These are phyloP conservation scores for Amylostereum chailletii DNA, from an alignment of 1,284 basidiomycete genomes.

Conservation along the genomic window DNA sequence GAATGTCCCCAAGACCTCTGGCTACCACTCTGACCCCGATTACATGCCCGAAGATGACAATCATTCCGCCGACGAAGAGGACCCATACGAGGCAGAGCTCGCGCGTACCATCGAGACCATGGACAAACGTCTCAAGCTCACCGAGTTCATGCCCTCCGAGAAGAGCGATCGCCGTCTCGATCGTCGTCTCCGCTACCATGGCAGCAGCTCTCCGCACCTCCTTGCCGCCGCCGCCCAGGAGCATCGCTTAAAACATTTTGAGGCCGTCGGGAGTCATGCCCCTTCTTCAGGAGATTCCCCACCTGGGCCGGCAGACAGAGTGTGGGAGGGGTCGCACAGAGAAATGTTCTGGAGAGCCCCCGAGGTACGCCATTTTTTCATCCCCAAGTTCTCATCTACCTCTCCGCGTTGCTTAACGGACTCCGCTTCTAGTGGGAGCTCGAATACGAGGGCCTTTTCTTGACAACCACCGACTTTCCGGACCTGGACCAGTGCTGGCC, in stretches of 20 bases:
- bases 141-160: constrained; percentile 25
- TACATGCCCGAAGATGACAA: constrained; percentile 1
- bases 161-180: constrained; percentile 18
- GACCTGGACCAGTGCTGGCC: constrained; percentile 42
- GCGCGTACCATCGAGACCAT: constrained; percentile 16
- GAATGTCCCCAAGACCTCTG: constrained; percentile 1
- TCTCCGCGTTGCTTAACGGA: not conserved
- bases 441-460: constrained; percentile 38
- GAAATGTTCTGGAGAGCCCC: not conserved
- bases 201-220: constrained; percentile 39
- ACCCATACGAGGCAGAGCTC: constrained; percentile 15
- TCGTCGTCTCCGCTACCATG: constrained; percentile 42
- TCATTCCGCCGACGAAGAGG: constrained; percentile 6
- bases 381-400: not conserved
- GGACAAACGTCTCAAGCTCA: constrained; percentile 30
- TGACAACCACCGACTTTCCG: constrained; percentile 26
- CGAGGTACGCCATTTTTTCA: not conserved
- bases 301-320: not conserved
- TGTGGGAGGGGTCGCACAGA: not conserved
- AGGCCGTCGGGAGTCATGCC: constrained; percentile 14
- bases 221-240: constrained; percentile 40
- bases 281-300: not conserved
- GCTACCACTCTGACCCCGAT: not conserved
- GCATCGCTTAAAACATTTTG: constrained; percentile 36
- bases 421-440: constrained; percentile 45